Evolutionary conservation across 495 filamentous ascomycete species (phyloP).

Genomic region (Tuber brumale): DNA sequence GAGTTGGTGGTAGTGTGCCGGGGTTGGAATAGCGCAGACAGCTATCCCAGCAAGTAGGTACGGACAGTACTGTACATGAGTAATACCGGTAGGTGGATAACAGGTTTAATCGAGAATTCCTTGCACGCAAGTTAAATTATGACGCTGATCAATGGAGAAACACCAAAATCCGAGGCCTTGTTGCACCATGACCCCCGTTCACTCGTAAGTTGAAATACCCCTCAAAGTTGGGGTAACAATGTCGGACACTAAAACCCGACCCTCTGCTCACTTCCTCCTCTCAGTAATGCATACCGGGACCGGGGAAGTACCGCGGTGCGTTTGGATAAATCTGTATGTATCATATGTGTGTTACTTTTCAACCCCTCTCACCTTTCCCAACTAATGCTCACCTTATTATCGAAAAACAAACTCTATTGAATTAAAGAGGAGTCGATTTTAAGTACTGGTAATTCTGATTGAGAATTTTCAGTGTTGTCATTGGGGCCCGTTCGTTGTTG

Average conservation of each 20-base stretch:
- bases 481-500: neutral
- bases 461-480: too few relatives aligned
- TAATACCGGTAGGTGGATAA: too few relatives aligned
- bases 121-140: too few relatives aligned
- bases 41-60: neutral
- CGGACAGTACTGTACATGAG: too few relatives aligned
- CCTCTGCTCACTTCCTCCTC: neutral
- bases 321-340: neutral
- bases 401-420: neutral
- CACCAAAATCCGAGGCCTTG: too few relatives aligned
- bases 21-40: neutral
- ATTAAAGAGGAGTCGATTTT: too few relatives aligned
- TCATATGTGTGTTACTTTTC: neutral
- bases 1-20: neutral
- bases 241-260: neutral
- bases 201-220: too few relatives aligned
- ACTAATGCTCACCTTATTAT: too few relatives aligned
- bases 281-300: neutral
- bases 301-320: neutral
- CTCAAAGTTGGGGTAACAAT: neutral
- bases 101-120: neutral
- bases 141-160: too few relatives aligned
- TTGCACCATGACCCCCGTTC: too few relatives aligned
- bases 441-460: neutral
- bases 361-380: neutral